A percentile compares a stretch with the other conserved stretches of the same genome.
phyloP scores from a whole-genome alignment of 306 rosid species.

The Macrotyloma uniflorum region DNA sequence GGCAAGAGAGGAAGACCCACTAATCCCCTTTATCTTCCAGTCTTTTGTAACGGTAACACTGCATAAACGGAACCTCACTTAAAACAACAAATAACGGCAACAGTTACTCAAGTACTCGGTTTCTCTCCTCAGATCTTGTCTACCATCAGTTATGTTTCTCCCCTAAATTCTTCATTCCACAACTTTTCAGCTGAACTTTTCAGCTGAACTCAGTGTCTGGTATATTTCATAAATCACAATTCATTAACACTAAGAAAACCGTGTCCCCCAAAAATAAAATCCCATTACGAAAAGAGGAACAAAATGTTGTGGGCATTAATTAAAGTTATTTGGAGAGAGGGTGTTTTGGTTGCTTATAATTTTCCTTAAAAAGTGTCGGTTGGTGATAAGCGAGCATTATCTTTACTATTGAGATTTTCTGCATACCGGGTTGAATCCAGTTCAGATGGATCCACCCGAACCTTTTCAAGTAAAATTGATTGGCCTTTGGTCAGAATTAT shows the following conservation, averaged over 20 bases:
- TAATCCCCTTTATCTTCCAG: constrained; percentile 23
- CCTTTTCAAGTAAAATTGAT: constrained; percentile 23
- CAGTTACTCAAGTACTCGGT: constrained; percentile 40
- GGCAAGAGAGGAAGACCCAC: constrained; percentile 42
- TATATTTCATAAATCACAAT: background rate
- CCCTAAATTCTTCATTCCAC: constrained; percentile 23
- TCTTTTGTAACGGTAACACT: too few relatives aligned
- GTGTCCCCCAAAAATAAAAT: background rate
- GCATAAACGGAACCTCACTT: too few relatives aligned
- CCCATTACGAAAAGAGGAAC: background rate
- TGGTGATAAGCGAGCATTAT: constrained; percentile 1
- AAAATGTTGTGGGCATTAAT: background rate
- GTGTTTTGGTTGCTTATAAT: constrained; percentile 12
- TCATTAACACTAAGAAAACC: background rate
- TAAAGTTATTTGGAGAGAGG: background rate
- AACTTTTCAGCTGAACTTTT: constrained; percentile 42
- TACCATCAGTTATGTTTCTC: constrained; percentile 26
- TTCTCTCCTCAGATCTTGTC: constrained; percentile 26
- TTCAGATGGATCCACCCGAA: constrained; percentile 37
- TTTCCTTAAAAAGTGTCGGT: constrained; percentile 36
- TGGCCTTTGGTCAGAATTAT: constrained; percentile 23
- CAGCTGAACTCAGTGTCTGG: constrained; percentile 31
- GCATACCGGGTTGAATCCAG: constrained; percentile 25
- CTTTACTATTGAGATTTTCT: background rate
- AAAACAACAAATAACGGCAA: constrained; percentile 27